Conservation (phyloP, 768 basidiomycete species). For the Russula olivacea region DNA sequence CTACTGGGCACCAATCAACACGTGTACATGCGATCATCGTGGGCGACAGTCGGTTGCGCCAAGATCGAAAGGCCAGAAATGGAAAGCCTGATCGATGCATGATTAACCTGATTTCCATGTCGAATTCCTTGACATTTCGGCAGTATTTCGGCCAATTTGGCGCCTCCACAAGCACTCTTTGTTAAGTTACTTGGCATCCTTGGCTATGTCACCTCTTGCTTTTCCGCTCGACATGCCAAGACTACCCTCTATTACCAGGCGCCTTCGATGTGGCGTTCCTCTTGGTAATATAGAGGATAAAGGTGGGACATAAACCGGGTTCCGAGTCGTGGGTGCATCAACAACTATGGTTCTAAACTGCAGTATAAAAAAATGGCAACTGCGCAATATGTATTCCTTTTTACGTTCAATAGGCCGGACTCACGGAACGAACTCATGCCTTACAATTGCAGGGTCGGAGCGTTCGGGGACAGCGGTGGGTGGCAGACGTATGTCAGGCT, state of each 20-base stretch:
- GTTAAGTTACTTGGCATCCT: too few species aligned
- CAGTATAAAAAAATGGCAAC: not conserved
- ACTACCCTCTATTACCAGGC: not conserved
- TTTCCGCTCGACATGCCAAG: too few species aligned
- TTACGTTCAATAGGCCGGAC: not conserved
- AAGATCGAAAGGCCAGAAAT: not conserved
- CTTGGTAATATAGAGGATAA: too few species aligned
- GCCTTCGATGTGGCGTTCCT: too few species aligned
- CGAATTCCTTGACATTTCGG: not conserved
- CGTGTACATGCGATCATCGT: not conserved
- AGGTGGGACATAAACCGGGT: not conserved
- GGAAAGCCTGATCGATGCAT: too few species aligned
- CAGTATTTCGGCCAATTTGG: not conserved
- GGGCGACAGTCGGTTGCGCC: not conserved
- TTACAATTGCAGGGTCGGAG: slow-evolving; percentile 3
- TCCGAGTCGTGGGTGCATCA: not conserved
- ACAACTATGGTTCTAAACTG: not conserved
- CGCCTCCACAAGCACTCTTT: not conserved
- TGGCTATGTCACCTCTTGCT: too few species aligned
- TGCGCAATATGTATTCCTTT: not conserved
- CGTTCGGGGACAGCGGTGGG: not conserved
- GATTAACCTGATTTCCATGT: not conserved
- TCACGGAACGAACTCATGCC: too few species aligned
- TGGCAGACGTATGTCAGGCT: not conserved
- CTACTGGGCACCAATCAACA: not conserved